Base-by-base conservation (phyloP, 2,329 filamentous ascomycete genomes). In the Diplodia mutila region DNA sequence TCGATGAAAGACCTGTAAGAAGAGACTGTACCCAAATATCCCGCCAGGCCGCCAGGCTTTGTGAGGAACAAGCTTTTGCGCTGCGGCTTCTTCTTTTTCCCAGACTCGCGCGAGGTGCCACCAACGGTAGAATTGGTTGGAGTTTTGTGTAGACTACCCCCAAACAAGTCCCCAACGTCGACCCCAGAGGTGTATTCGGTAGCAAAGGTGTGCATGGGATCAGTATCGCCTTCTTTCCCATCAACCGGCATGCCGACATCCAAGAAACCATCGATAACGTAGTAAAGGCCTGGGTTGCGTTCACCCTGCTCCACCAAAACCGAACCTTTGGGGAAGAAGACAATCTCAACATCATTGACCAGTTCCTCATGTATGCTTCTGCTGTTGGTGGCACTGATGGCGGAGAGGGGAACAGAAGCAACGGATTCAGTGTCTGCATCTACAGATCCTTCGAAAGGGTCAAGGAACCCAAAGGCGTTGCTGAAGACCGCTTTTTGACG, bases 1-100 rank as follows among this genome's bases (percentile, higher is more conserved):
- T 98, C 94, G 23, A 97, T 95, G 76, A 98, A 97, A 0, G 95
- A 99, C 29, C 95, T 86, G 76, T 97, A 97, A 0, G 94, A 97
- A 2, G 95, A 97, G 21, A 99, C 90, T 0, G 93, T 95, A 5
- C 95, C 94, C 37, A 98, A 89, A 74, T 99, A 99, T 0, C 95
- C 96, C 64, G 95, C 94, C 42, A 99, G 85, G 0, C 94, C 94
- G 61, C 95, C 95, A 3, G 95, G 95, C 75, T 97, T 99, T 71
- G 97, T 94, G 72, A 98, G 83, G 65, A 94, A 95, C 0, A 99
- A 85, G 57, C 91, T 95, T 71, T 87, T 88, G 27, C 91, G 89
- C 3, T 83, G 78, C 64, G 84, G 84, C 70, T 82, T 87, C 70
- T 83, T 83, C 67, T 80, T 80, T 34, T 72, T 77, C 65, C 66